A percentile compares a stretch with the other conserved stretches of the same genome.
Evolutionary conservation across 1,139 yeast species (phyloP).

Genomic region (Debaryomyces robertsiae): DNA sequence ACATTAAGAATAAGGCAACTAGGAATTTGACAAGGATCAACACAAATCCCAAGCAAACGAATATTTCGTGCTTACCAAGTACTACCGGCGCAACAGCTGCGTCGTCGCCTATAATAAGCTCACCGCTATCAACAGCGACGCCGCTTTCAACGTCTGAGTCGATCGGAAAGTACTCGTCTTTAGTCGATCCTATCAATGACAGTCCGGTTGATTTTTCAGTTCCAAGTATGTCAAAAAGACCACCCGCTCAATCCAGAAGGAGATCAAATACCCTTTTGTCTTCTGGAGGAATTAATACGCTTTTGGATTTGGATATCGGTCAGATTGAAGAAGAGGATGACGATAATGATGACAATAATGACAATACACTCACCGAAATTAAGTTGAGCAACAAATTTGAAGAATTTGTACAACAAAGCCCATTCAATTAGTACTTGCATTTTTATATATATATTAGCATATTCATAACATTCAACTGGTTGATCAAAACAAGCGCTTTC

Average conservation of each 20-base stretch:
- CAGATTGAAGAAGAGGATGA: constrained; percentile 34
- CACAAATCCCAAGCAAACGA: constrained; percentile 14
- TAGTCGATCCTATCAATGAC: constrained; percentile 45
- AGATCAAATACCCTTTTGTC: constrained; percentile 26
- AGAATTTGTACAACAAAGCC: constrained; percentile 7
- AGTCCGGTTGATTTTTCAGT: constrained; percentile 45
- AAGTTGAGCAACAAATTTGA: constrained; percentile 1
- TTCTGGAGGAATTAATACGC: constrained; percentile 26
- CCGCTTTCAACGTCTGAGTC: constrained; percentile 34
- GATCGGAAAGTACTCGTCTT: constrained; percentile 23
- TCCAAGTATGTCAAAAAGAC: constrained; percentile 20
- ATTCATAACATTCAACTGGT: too few species aligned
- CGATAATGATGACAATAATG: constrained; percentile 8
- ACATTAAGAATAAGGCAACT: constrained; percentile 19
- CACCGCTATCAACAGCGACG: constrained; percentile 39
- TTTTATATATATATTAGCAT: background rate
- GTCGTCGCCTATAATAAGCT: constrained; percentile 38
- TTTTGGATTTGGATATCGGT: constrained; percentile 26
- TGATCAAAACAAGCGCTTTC: too few species aligned
- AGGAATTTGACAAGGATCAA: constrained; percentile 22
- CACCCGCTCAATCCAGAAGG: constrained; percentile 21
- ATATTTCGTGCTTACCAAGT: constrained; percentile 1
- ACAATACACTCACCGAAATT: constrained; percentile 8
- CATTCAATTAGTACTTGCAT: constrained; percentile 6
- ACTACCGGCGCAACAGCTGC: constrained; percentile 4